Evolutionary conservation across 202 grass and related monocot species (phyloP).

Genomic region (Elaeis oleifera): DNA sequence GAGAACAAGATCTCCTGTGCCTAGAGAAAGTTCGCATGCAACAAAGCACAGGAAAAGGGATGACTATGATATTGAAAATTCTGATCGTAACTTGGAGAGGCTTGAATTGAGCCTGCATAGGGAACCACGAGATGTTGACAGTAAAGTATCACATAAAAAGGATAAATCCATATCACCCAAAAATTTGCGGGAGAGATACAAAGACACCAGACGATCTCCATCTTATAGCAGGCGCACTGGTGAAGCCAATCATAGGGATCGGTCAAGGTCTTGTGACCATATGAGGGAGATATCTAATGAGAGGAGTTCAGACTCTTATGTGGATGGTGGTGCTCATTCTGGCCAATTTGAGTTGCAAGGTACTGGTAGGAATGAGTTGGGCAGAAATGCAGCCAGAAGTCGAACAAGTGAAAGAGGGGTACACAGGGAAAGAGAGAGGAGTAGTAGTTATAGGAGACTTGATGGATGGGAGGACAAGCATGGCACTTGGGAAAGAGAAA

Average conservation of each 20-base stretch:
- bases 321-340: conserved; percentile 4
- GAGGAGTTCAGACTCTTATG: background rate
- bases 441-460: conserved; percentile 44
- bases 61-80: conserved; percentile 6
- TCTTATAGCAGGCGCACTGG: conserved; percentile 21
- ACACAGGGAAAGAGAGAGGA: conserved; percentile 62
- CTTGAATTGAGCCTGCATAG: conserved; percentile 23
- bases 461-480: conserved; percentile 27
- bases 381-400: conserved; percentile 18
- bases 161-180: conserved; percentile 16
- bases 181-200: conserved; percentile 27
- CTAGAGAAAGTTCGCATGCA: background rate
- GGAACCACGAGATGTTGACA: background rate
- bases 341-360: conserved; percentile 19
- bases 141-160: background rate
- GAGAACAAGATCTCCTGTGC: conserved; percentile 13
- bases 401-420: conserved; percentile 27
- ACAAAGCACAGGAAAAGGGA: conserved; percentile 1
- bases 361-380: conserved; percentile 33
- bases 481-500: conserved; percentile 33
- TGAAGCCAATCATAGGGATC: conserved; percentile 19
- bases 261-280: conserved; percentile 23
- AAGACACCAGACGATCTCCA: background rate
- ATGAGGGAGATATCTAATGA: conserved; percentile 14
- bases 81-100: conserved; percentile 19